A percentile compares a stretch with the other conserved stretches of the same genome.
Conservation (phyloP, 2,329 filamentous ascomycete species). For the Diaporthe sp. region DNA sequence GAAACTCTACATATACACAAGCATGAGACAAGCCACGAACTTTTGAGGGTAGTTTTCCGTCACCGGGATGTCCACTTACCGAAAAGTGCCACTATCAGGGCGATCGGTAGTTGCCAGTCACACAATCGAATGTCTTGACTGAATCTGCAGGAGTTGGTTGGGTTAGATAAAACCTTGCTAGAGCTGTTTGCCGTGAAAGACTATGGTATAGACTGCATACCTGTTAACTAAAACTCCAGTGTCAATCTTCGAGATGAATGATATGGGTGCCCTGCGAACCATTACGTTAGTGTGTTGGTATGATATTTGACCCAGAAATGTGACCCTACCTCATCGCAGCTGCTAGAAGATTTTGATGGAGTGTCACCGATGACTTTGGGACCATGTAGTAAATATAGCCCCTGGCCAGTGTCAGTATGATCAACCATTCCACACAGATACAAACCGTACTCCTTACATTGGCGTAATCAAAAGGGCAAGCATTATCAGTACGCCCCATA, state of each 20-base stretch:
- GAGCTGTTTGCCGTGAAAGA: neutral
- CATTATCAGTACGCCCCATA: neutral
- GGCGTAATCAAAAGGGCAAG: neutral
- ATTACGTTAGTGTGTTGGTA: neutral
- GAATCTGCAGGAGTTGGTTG: neutral
- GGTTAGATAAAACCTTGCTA: neutral
- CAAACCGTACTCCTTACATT: neutral
- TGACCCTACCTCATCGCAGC: neutral
- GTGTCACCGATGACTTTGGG: neutral
- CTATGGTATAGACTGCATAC: neutral
- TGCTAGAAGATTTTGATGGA: neutral
- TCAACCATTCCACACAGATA: neutral
- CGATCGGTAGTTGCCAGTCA: slow-evolving; percentile 27
- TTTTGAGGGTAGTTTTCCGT: neutral
- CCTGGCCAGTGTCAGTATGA: neutral
- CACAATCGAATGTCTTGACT: slow-evolving; percentile 29
- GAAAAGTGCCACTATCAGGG: neutral
- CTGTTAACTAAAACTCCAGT: neutral
- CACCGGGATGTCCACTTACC: neutral
- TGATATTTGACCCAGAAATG: too few species aligned
- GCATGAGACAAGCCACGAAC: neutral
- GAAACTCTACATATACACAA: neutral
- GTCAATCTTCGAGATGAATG: neutral
- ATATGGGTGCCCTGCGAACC: neutral
- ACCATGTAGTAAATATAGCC: neutral